Evolutionary conservation across 495 filamentous ascomycete species (phyloP).

Genomic region (Xylaria longipes): DNA sequence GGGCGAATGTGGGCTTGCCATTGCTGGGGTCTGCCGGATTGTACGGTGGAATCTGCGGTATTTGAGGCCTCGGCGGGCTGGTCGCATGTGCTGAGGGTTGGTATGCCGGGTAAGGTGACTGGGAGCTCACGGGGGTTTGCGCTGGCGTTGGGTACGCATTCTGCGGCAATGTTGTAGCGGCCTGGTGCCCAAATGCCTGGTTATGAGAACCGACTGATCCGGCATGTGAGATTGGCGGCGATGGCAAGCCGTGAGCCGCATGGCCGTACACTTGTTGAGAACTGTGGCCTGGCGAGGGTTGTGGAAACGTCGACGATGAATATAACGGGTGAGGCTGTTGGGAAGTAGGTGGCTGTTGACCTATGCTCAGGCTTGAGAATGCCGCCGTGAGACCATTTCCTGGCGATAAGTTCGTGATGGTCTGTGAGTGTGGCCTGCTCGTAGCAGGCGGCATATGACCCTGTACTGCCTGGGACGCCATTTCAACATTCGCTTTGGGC

Average conservation of each 20-base stretch:
- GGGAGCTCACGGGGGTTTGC: constrained; percentile 17
- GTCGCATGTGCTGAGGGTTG: not conserved
- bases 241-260: not conserved
- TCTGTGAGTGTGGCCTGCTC: constrained; percentile 16
- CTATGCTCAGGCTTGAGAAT: constrained; percentile 20
- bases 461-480: constrained; percentile 14
- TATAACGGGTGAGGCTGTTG: constrained; percentile 5
- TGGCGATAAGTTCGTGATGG: not conserved
- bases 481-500: not conserved
- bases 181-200: not conserved
- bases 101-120: not conserved
- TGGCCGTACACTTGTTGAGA: not conserved
- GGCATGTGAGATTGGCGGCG: constrained; percentile 1
- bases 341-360: constrained; percentile 1
- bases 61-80: not conserved
- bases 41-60: constrained; percentile 24
- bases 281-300: not conserved
- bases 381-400: constrained; percentile 4
- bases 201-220: constrained; percentile 7
- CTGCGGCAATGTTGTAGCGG: not conserved
- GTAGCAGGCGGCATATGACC: constrained; percentile 1
- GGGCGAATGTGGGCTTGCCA: constrained; percentile 13
- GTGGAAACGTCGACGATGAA: constrained; percentile 3
- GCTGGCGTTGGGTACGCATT: constrained; percentile 19
- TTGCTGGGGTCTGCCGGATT: constrained; percentile 11